These are phyloP conservation scores for Fraxinus anomala DNA, from an alignment of 257 asterid species.

Conservation along the genomic window DNA sequence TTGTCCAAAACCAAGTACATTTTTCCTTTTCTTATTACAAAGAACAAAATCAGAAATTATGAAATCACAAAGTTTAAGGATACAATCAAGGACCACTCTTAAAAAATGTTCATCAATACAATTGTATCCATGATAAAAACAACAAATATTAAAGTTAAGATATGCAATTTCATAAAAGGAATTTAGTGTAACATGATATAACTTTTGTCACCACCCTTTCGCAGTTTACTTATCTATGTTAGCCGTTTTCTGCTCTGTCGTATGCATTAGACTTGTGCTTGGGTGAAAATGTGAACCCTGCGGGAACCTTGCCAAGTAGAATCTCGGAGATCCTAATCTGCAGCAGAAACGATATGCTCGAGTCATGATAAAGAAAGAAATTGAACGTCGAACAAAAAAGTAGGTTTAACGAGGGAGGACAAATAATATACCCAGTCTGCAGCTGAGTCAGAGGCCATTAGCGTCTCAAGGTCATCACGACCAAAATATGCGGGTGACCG, in stretches of 20 bases:
- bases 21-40: neutral
- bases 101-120: neutral
- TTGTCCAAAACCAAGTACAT: neutral
- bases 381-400: neutral
- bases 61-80: neutral
- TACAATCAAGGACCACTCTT: neutral
- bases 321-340: conserved; percentile 91
- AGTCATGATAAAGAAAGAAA: conserved; percentile 17
- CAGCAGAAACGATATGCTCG: neutral
- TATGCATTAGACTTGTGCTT: conserved; percentile 96
- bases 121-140: neutral
- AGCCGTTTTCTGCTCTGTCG: conserved; percentile 89
- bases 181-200: neutral
- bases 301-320: conserved; percentile 92
- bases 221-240: conserved; percentile 16
- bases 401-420: neutral
- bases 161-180: neutral
- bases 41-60: neutral
- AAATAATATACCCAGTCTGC: conserved; percentile 85
- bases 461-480: conserved; percentile 88
- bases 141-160: neutral
- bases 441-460: conserved; percentile 97
- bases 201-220: neutral
- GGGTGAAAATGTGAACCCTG: conserved; percentile 83
- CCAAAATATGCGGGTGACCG: conserved; percentile 86